phyloP scores from a whole-genome alignment of 1,284 basidiomycete species.

The Fomitopsis betulina region DNA sequence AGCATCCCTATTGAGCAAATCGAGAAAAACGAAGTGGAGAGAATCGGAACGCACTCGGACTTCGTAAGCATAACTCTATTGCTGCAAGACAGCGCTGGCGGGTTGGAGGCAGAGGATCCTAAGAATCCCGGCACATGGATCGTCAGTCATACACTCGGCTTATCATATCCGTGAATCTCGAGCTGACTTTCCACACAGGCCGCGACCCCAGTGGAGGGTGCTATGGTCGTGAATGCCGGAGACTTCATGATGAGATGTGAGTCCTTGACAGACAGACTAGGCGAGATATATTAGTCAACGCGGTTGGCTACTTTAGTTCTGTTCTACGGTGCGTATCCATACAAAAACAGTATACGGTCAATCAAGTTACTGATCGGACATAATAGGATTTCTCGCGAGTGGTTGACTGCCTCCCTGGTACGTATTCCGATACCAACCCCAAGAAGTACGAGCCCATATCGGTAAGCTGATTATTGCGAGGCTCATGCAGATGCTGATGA shows the following conservation, averaged over 20 bases:
- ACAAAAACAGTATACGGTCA: not conserved
- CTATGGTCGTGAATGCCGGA: conserved; percentile 60
- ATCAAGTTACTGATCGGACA: not conserved
- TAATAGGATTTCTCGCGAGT: conserved; percentile 36
- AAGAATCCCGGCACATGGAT: conserved; percentile 40
- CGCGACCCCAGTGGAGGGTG: conserved; percentile 44
- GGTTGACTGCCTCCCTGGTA: conserved; percentile 48
- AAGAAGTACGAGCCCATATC: conserved; percentile 40
- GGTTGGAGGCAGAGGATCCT: conserved; percentile 57
- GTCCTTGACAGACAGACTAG: not conserved
- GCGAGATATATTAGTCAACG: too few species aligned
- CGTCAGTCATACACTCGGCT: conserved; percentile 24
- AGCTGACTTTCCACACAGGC: conserved; percentile 25
- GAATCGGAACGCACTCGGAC: conserved; percentile 56
- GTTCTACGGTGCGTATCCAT: conserved; percentile 31
- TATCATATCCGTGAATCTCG: not conserved
- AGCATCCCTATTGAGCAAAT: conserved; percentile 35
- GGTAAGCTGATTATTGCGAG: conserved; percentile 12
- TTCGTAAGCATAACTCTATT: conserved; percentile 55
- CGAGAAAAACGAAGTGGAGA: conserved; percentile 36
- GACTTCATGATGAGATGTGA: conserved; percentile 55
- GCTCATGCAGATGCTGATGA: not conserved
- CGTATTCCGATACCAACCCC: conserved; percentile 37
- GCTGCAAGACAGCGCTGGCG: conserved; percentile 55
- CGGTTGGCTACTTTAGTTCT: conserved; percentile 37